These are phyloP conservation scores for Xylaria flabelliformis DNA, from an alignment of 495 filamentous ascomycete genomes.

Conservation along the genomic window DNA sequence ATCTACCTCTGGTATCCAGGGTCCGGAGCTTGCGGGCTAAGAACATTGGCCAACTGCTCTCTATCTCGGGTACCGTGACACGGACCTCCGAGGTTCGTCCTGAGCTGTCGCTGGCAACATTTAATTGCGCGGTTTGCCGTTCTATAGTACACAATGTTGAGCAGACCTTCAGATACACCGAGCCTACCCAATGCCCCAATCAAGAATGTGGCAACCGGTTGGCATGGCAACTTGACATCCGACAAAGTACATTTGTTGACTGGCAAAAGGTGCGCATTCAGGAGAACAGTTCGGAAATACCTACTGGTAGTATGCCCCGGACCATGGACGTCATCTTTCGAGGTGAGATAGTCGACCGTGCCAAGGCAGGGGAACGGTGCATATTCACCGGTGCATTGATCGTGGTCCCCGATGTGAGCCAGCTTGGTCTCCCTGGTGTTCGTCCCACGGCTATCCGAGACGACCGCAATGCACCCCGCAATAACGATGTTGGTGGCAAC, in stretches of 20 bases:
- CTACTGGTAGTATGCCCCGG: conserved; percentile 96
- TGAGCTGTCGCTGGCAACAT: conserved; percentile 90
- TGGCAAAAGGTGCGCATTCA: conserved; percentile 99
- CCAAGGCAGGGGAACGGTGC: conserved; percentile 96
- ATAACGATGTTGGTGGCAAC: conserved; percentile 76
- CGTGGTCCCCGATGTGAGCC: conserved; percentile 95
- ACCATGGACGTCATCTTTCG: conserved; percentile 98
- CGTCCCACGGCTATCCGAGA: conserved; percentile 86
- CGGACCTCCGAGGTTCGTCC: conserved; percentile 96
- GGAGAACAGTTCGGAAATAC: conserved; percentile 97
- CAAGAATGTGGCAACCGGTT: conserved; percentile 84
- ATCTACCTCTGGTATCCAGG: conserved; percentile 90
- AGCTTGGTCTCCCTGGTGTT: conserved; percentile 88
- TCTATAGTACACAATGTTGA: conserved; percentile 86
- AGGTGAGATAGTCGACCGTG: conserved; percentile 96
- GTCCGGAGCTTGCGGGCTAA: conserved; percentile 85
- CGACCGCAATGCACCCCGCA: conserved; percentile 71
- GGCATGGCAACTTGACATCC: conserved; percentile 93
- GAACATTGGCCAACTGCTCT: conserved; percentile 91
- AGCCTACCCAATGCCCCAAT: conserved; percentile 95
- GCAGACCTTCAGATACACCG: conserved; percentile 96
- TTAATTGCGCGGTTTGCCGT: conserved; percentile 86
- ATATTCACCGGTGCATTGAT: conserved; percentile 97
- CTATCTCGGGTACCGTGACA: conserved; percentile 95
- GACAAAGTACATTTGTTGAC: conserved; percentile 96